Base-by-base conservation (phyloP, 164 flowering plant genomes). In the Liquidambar formosana region DNA sequence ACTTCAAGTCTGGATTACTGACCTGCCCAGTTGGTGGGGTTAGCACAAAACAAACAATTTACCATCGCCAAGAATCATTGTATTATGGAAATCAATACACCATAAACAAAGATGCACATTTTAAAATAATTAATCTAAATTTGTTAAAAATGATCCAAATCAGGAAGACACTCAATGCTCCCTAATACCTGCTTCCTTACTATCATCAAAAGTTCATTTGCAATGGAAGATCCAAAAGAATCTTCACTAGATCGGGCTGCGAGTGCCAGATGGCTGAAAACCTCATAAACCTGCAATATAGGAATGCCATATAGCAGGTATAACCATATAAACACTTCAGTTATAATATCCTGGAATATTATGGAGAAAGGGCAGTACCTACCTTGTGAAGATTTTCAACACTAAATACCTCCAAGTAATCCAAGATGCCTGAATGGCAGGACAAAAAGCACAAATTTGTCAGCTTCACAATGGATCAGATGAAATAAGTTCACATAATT, bases 131-230 rank as follows among this genome's bases (percentile, higher is more conserved):
- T 51, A 38, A 68, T 21, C 2, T 33, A 0, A 54, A 41, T 12
- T 61, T 63, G 21, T 43, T n/a, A 19, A 41, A 19, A 28, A 60
- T 8, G 22, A 25, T 23, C 51, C 57, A 68, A 25, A 23, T n/a
- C 56, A 57, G 12, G 53, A 49, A 27, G 12, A 60, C 25, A 64
- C 57, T 27, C 25, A 57, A 28, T 59, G 47, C 13, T 51, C 16
- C 63, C 59, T 0, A 12, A 12, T 79, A 90, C 97, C 94, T 93
- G 97, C 82, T 93, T 93, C 51, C 90, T 67, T 23, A 93, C 73
- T 46, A 93, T 84, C 89, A 93, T 85, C 67, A 90, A 70, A 75
- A 93, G 88, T 75, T 93, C 97, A 79, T 89, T 89, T 65, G 87
- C 85, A 67, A 86, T 78, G 47, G 90, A 84, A 70, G 84, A 83